Evolutionary conservation across 257 asterid species (phyloP).

Genomic region (Forsythia suspensa): DNA sequence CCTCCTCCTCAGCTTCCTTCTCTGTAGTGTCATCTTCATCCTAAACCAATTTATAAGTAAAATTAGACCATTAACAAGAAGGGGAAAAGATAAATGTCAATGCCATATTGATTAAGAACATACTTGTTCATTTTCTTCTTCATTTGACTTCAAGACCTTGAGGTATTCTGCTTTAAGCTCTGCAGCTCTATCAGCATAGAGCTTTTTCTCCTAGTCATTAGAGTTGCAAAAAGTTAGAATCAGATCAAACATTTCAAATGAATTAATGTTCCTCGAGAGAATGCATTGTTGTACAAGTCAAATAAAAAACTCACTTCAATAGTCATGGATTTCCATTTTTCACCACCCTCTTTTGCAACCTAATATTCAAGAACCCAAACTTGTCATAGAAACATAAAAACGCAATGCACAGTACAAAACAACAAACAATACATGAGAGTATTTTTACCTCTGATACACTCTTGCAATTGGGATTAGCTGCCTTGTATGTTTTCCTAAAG

Average conservation of each 20-base stretch:
- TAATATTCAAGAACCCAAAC: constrained; percentile 13
- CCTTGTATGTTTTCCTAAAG: constrained; percentile 67
- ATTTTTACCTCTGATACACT: constrained; percentile 44
- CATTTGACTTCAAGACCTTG: constrained; percentile 35
- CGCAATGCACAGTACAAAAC: not conserved
- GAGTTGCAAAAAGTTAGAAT: not conserved
- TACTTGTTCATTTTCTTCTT: constrained; percentile 40
- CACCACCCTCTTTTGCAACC: constrained; percentile 92
- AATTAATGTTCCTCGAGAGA: not conserved
- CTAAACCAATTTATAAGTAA: constrained; percentile 13
- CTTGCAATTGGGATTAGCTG: constrained; percentile 74
- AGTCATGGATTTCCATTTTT: constrained; percentile 71
- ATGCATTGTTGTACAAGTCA: not conserved
- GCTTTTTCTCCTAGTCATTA: constrained; percentile 57
- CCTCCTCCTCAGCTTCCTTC: constrained; percentile 24
- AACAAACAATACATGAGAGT: not conserved
- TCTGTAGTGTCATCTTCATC: constrained; percentile 30
- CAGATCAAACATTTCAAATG: not conserved
- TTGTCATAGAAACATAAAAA: not conserved
- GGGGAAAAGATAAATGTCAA: not conserved
- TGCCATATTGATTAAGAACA: not conserved
- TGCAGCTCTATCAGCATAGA: constrained; percentile 63
- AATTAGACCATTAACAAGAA: not conserved
- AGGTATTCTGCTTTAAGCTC: constrained; percentile 73
- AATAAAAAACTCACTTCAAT: constrained; percentile 43